Conservation (phyloP, 2,329 filamentous ascomycete genomes). For the Aspergillus persii region DNA sequence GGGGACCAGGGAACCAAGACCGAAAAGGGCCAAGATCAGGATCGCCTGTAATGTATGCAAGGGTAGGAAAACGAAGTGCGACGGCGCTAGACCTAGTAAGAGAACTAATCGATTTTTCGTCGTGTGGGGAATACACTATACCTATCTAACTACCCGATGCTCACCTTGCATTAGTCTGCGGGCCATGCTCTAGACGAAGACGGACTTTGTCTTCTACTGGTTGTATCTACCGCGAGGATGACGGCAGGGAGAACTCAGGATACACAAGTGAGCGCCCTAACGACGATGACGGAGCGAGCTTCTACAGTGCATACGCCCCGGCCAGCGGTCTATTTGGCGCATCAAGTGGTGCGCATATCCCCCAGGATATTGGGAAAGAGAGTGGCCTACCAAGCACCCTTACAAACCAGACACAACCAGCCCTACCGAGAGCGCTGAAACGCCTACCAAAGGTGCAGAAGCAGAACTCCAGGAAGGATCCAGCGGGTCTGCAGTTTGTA, state of each 20-base stretch:
- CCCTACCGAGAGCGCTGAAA: neutral
- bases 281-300: neutral
- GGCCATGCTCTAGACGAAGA: slow-evolving; percentile 10
- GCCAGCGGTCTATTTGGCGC: neutral
- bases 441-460: neutral
- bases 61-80: neutral
- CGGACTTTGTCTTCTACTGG: neutral
- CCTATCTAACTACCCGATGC: neutral
- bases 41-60: neutral
- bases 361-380: neutral
- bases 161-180: slow-evolving; percentile 8
- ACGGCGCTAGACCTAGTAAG: neutral
- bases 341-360: neutral
- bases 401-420: neutral
- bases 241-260: neutral
- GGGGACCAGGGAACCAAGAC: neutral
- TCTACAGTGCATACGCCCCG: neutral
- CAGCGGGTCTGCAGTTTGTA: neutral
- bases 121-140: neutral
- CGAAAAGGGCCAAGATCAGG: neutral
- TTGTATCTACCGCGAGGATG: neutral
- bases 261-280: neutral
- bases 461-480: neutral
- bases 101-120: neutral
- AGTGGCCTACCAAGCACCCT: neutral